Evolutionary conservation across 148 eudicot species (phyloP), one percentile per base, ranked within the genome.

Genomic region (Rhododendron molle): DNA sequence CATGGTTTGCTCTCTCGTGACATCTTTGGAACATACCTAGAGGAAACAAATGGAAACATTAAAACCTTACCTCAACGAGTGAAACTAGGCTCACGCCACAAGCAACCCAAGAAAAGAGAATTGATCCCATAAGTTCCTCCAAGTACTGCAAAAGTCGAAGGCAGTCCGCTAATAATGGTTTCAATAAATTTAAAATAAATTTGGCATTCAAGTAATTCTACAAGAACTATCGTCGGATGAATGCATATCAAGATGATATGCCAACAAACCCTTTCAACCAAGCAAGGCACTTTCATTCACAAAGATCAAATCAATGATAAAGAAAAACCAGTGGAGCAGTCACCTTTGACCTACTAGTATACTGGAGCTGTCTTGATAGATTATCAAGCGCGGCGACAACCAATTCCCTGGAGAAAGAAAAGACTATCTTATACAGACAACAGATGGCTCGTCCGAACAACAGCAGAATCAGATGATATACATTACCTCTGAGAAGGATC

Each of bases 1-100:
- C 76, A 82, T 15, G 10, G 49, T 80, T 60, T 62, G n/a, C 54
- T 49, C 7, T 54, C 73, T 49, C 40, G 13, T 28, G 40, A 47
- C 76, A 85, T 28, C 85, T 73, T 80, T 72, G 84, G 18, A 54
- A 34, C 47, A 74, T 44, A 32, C 78, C 72, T 34, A 32, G 83
- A 49, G 8, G 44, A 80, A 46, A 71, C 38, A 32, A 30, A 32
- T 71, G 7, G 21, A 69, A 38, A 49, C 28, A 65, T 14, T 7
- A 81, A 26, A 60, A 76, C 13, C 78, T 89, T 89, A 97, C 99
- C 99, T 97, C 95, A 87, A 94, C 93, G 85, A 97, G 94, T 52
- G 96, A 93, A 87, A 83, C 87, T 87, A 97, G 90, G 91, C 94
- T 94, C 83, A 97, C 91, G 40, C 98, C 96, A 90, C 98, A 94